Evolutionary conservation across 2,329 filamentous ascomycete species (phyloP), one percentile per base, ranked within the genome.

Genomic region (Lecanicillium sp.): DNA sequence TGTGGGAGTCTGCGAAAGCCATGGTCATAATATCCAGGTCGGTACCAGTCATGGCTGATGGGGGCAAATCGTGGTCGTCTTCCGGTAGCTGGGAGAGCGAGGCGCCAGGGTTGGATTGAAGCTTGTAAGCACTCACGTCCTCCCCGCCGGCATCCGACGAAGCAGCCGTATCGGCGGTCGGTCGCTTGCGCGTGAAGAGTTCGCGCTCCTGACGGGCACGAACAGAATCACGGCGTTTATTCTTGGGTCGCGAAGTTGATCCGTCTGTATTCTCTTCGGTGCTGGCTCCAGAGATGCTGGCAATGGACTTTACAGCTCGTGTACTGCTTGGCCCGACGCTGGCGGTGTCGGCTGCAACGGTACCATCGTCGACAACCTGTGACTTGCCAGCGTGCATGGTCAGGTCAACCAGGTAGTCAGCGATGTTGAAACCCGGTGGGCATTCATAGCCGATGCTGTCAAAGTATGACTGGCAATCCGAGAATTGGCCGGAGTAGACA

Each of bases 401-500:
- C 29, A 98, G 72, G 58, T 98, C 92, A 20, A 98, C 89, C 5
- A 98, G 76, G 55, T 96, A 98, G 59, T 98, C 92, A 4, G 92
- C 92, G 60, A 98, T 97, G 54, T 98, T 98, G 74, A 97, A 98
- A 3, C 94, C 94, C 17, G 89, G 84, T 10, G 92, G 92, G 55
- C 94, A 98, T 35, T 84, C 71, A 59, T 96, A 98, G 31, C 92
- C 94, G 44, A 95, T 81, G 33, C 79, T 74, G 54, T 96, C 87
- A 52, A 98, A 98, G 57, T 96, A 98, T 15, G 77, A 69, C 58
- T 98, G 92, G 56, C 92, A 98, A 47, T 81, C 81, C 2, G 77
- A 69, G 57, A 97, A 94, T 1, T 87, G 86, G 1, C 92, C 92
- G 3, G 92, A 97, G 59, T 94, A 98, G 7, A 98, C 92, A 1